These are phyloP conservation scores for Drechslerella dactyloides DNA, from an alignment of 2,329 filamentous ascomycete genomes.

Conservation along the genomic window DNA sequence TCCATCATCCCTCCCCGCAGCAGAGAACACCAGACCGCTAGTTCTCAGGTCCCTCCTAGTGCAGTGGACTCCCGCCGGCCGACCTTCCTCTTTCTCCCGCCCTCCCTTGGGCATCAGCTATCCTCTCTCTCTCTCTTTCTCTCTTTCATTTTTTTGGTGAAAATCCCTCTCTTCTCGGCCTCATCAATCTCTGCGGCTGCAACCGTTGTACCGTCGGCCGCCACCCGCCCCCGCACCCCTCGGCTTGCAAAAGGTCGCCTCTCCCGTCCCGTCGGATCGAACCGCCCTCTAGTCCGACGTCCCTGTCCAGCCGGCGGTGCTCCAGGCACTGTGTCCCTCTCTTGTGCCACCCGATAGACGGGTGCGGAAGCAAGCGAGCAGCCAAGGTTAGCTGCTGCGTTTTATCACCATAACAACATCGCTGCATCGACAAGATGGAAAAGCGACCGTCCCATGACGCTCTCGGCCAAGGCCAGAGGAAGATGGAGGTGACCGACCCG, in stretches of 20 bases:
- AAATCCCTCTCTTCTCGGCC: conserved; percentile 1
- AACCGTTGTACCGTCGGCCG: not conserved
- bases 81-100: conserved; percentile 35
- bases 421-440: conserved; percentile 31
- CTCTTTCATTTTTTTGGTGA: not conserved
- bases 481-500: conserved; percentile 71
- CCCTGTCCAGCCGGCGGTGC: conserved; percentile 1
- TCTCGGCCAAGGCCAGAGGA: conserved; percentile 40
- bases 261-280: conserved; percentile 8
- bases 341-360: conserved; percentile 20
- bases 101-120: conserved; percentile 1
- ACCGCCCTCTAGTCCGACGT: conserved; percentile 11
- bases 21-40: too few species aligned
- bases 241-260: conserved; percentile 5
- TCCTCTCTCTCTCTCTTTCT: conserved; percentile 3
- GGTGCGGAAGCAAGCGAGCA: conserved; percentile 31
- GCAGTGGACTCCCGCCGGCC: conserved; percentile 8
- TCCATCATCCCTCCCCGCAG: too few species aligned
- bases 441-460: conserved; percentile 41
- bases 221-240: conserved; percentile 5
- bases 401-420: not conserved
- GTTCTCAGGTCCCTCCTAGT: conserved; percentile 10
- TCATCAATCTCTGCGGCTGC: not conserved
- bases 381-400: not conserved
- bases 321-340: not conserved